Conservation (phyloP, 2,329 filamentous ascomycete genomes). For the Graphium sp. region DNA sequence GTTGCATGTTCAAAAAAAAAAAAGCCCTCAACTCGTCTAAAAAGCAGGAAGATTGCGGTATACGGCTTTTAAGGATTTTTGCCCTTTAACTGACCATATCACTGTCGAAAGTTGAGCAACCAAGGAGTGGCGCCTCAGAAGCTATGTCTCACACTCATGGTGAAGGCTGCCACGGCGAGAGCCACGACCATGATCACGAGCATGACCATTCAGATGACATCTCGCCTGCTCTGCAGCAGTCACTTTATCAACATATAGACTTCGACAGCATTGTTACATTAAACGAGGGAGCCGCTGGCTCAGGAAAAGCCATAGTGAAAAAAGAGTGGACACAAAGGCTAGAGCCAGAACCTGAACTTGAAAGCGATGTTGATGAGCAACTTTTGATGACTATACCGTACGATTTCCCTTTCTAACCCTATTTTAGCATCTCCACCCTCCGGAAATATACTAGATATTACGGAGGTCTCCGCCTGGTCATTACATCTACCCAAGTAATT, state of each 20-base stretch:
- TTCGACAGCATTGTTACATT: slow-evolving; percentile 73
- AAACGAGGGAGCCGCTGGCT: slow-evolving; percentile 57
- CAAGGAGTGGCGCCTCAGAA: no score
- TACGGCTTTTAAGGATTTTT: no score
- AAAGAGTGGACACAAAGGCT: slow-evolving; percentile 86
- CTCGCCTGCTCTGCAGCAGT: slow-evolving; percentile 76
- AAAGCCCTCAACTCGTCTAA: no score
- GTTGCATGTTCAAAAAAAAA: no score
- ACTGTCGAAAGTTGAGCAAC: no score
- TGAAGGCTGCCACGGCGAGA: slow-evolving; percentile 37
- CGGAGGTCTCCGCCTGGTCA: no score
- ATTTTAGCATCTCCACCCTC: no score
- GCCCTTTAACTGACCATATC: no score
- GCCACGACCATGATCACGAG: slow-evolving; percentile 28
- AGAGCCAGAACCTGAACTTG: slow-evolving; percentile 53
- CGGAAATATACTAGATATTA: no score
- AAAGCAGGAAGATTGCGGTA: no score
- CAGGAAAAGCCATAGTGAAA: slow-evolving; percentile 60
- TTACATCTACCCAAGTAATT: no score
- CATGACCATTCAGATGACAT: slow-evolving; percentile 80
- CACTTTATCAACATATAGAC: slow-evolving; percentile 82
- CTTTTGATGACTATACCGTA: slow-evolving; percentile 84
- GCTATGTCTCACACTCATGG: no score
- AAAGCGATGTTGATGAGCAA: slow-evolving; percentile 82
- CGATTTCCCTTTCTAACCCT: slow-evolving; percentile 12